phyloP scores from a whole-genome alignment of 2,329 filamentous ascomycete species.

The Daldinia sp. region DNA sequence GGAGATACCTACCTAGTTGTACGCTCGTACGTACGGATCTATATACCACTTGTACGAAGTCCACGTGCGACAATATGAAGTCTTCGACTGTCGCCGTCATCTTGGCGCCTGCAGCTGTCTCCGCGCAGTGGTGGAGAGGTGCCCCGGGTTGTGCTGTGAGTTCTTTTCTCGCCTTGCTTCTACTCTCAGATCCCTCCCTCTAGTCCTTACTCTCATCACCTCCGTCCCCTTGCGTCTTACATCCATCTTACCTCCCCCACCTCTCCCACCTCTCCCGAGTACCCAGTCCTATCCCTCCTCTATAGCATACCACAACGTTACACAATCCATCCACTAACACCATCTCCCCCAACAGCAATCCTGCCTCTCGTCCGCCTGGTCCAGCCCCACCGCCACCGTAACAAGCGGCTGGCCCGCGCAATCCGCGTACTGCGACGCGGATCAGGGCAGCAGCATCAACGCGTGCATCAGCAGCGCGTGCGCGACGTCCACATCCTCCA shows the following conservation, averaged over 20 bases:
- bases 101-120: constrained; percentile 42
- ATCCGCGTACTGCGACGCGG: constrained; percentile 45
- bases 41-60: not conserved
- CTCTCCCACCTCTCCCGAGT: not conserved
- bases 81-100: constrained; percentile 39
- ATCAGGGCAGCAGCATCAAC: constrained; percentile 41
- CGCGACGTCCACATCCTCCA: constrained; percentile 36
- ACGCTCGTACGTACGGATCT: not conserved
- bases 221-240: not conserved
- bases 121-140: constrained; percentile 51
- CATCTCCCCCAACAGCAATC: constrained; percentile 47
- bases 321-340: not conserved
- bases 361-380: constrained; percentile 53
- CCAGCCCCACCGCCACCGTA: constrained; percentile 37
- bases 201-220: not conserved
- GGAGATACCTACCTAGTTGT: not conserved
- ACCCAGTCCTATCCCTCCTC: not conserved
- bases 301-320: not conserved
- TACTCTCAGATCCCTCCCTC: not conserved
- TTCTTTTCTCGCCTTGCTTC: constrained; percentile 15
- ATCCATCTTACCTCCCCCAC: not conserved
- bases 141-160: constrained; percentile 55
- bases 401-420: constrained; percentile 46
- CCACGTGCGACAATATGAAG: constrained; percentile 46
- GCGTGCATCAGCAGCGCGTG: constrained; percentile 45